Evolutionary conservation across 345 rosid species (phyloP), one percentile per base, ranked within the genome.

Genomic region (Brassica nigra): DNA sequence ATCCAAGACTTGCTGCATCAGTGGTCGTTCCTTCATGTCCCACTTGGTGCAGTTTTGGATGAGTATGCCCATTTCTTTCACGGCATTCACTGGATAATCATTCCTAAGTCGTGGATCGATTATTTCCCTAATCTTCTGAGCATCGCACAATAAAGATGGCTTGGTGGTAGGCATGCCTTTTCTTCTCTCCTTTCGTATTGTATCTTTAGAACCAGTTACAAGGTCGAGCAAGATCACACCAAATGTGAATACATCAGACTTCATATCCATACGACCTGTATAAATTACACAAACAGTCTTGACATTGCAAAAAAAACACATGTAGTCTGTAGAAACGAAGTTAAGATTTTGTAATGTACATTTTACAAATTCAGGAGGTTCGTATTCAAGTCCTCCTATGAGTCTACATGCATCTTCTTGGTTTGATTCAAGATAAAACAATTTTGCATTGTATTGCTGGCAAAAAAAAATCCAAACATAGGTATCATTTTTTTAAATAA

Each of bases 1-100:
- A 66, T 55, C 49, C 73, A 75, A 36, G 29, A 66, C 58, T 4
- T 75, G 30, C 58, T 55, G 66, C 78, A 66, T 75, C 36, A 3
- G 39, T n/a, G 72, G 78, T 36, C 73, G 55, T 55, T 66, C 39
- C 29, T 10, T 75, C 14, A 0, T 23, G 18, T 55, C 30, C 0
- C 0, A 5, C 30, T 3, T 7, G 39, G 29, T 66, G 73, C 78
- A 66, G n/a, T 14, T 29, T 30, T 36, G 5, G 73, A 75, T 28
- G 78, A 75, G 66, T 66, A 6, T 37, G 6, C 29, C 16, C 73
- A 34, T 49, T 14, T 49, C 20, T 49, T 49, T n/a, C 58, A 18
- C 18, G 18, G 9, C 58, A 65, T 18, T 65, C 65, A 61, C 65
- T 11, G 15, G 34, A 61, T 28, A 61, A 11, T 0, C 3, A 4